A percentile compares a stretch with the other conserved stretches of the same genome.
Evolutionary conservation across 2,329 filamentous ascomycete species (phyloP).

Genomic region (Fusarium domesticum): DNA sequence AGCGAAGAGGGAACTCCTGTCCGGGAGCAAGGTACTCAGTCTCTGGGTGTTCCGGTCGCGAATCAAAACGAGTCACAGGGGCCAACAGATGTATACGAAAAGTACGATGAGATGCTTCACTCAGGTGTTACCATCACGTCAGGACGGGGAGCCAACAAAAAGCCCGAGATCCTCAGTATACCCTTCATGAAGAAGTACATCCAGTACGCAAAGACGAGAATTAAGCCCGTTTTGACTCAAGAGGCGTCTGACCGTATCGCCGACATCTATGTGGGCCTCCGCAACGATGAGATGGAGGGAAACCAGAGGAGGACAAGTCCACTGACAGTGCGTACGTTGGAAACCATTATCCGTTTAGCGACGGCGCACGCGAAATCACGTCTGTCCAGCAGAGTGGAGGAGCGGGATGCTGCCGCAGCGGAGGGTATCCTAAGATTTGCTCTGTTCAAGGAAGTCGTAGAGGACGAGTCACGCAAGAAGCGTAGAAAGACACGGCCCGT

Average conservation of each 20-base stretch:
- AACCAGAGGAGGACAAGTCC: slow-evolving; percentile 92
- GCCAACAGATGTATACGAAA: slow-evolving; percentile 89
- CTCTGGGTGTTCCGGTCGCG: slow-evolving; percentile 82
- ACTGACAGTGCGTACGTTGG: slow-evolving; percentile 93
- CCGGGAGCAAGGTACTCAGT: slow-evolving; percentile 79
- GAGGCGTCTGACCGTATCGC: slow-evolving; percentile 90
- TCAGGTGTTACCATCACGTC: slow-evolving; percentile 78
- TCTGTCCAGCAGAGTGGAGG: slow-evolving; percentile 82
- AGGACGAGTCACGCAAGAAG: slow-evolving; percentile 76
- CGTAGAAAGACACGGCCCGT: slow-evolving; percentile 66
- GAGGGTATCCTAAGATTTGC: slow-evolving; percentile 91
- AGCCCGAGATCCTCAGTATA: slow-evolving; percentile 87
- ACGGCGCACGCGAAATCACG: slow-evolving; percentile 94
- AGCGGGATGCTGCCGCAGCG: slow-evolving; percentile 81
- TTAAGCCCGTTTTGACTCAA: slow-evolving; percentile 87
- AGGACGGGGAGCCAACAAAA: slow-evolving; percentile 70
- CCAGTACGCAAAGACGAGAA: slow-evolving; percentile 89
- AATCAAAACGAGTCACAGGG: slow-evolving; percentile 69
- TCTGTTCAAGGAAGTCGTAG: slow-evolving; percentile 91
- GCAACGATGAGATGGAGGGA: slow-evolving; percentile 93
- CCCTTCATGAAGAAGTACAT: slow-evolving; percentile 99
- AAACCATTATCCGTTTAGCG: slow-evolving; percentile 95
- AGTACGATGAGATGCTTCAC: slow-evolving; percentile 94
- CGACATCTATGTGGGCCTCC: slow-evolving; percentile 82
- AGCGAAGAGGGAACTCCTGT: slow-evolving; percentile 94